Conservation (phyloP, 2,329 filamentous ascomycete species). For the Corinectria fuckeliana region DNA sequence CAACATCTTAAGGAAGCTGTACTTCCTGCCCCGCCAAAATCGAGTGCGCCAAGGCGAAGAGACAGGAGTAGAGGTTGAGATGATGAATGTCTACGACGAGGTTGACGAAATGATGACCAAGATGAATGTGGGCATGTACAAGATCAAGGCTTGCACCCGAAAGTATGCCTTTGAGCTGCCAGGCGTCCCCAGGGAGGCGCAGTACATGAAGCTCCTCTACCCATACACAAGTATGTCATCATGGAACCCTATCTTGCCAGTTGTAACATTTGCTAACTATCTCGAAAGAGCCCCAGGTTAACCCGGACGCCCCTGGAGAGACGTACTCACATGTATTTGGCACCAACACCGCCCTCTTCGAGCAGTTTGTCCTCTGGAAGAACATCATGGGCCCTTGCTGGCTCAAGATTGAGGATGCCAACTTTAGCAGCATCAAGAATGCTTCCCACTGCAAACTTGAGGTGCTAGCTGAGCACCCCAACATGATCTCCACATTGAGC, state of each 20-base stretch:
- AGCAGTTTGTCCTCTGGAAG: slow-evolving; percentile 98
- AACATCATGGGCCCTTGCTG: slow-evolving; percentile 99
- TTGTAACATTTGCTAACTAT: slow-evolving; percentile 23
- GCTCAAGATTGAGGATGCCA: slow-evolving; percentile 86
- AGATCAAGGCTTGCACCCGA: slow-evolving; percentile 86
- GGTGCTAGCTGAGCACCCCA: slow-evolving; percentile 79
- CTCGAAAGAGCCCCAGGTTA: slow-evolving; percentile 66
- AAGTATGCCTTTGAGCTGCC: slow-evolving; percentile 97
- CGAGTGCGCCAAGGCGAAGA: slow-evolving; percentile 64
- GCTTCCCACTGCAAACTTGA: slow-evolving; percentile 98
- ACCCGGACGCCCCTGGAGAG: slow-evolving; percentile 74
- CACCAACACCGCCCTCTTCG: slow-evolving; percentile 90
- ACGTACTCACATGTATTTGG: slow-evolving; percentile 96
- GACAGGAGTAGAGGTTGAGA: slow-evolving; percentile 79
- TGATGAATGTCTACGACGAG: slow-evolving; percentile 90
- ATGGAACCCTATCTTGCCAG: neutral
- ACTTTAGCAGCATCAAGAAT: slow-evolving; percentile 86
- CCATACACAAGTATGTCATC: slow-evolving; percentile 74
- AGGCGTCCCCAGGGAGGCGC: slow-evolving; percentile 83
- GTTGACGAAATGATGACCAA: slow-evolving; percentile 88
- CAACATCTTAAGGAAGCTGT: slow-evolving; percentile 91
- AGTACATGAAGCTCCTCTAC: slow-evolving; percentile 96
- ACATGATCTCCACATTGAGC: slow-evolving; percentile 72
- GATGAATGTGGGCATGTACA: slow-evolving; percentile 86
- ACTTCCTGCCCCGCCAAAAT: slow-evolving; percentile 82